These are phyloP conservation scores for Pichia deserticola DNA, from an alignment of 805 yeast genomes.

Conservation along the genomic window DNA sequence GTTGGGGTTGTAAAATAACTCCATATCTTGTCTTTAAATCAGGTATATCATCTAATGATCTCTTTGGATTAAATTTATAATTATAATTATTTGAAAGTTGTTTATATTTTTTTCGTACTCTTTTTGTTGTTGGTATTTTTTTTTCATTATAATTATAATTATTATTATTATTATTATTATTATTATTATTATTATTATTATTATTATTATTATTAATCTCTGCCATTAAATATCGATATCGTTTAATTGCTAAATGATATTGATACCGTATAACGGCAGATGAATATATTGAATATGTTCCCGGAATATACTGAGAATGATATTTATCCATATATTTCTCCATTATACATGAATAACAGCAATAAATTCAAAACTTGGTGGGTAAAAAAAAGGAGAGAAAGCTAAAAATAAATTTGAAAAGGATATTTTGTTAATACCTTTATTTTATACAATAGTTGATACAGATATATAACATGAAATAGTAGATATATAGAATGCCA, in stretches of 20 bases:
- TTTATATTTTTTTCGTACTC: background rate
- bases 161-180: background rate
- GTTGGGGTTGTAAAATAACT: conserved; percentile 40
- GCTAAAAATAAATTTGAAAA: too few species aligned
- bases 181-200: background rate
- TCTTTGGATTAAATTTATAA: conserved; percentile 13
- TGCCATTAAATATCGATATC: conserved; percentile 2
- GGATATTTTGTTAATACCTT: too few species aligned
- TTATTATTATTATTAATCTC: background rate
- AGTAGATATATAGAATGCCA: too few species aligned
- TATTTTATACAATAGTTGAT: too few species aligned
- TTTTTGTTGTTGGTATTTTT: background rate
- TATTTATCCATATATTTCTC: conserved; percentile 29
- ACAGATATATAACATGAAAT: too few species aligned
- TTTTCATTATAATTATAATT: background rate
- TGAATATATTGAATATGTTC: conserved; percentile 47
- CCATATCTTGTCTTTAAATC: conserved; percentile 26
- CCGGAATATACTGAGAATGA: conserved; percentile 42
- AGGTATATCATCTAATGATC: conserved; percentile 17
- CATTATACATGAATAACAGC: conserved; percentile 14
- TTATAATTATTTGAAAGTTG: conserved; percentile 10
- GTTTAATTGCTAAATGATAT: conserved; percentile 5
- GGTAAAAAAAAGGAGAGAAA: too few species aligned
- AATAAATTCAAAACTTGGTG: too few species aligned
- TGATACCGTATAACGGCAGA: conserved; percentile 25